Base-by-base conservation (phyloP, 495 filamentous ascomycete genomes). In the Annulohypoxylon nitens region DNA sequence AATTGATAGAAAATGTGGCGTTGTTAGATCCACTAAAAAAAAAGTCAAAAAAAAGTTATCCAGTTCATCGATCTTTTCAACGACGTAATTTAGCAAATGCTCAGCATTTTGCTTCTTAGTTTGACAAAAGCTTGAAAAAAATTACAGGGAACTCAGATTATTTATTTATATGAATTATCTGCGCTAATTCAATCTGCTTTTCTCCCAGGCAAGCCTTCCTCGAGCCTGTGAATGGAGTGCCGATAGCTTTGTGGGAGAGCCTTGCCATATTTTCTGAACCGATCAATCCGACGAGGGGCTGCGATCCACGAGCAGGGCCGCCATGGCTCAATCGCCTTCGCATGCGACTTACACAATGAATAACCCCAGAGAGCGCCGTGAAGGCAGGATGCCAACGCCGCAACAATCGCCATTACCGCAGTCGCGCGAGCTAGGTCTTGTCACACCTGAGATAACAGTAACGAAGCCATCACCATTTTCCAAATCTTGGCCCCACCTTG, bases 401-500 rank as follows among this genome's bases (percentile, higher is more conserved):
- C 61, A 70, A 11, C 71, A 76, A 43, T 71, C 77, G 11, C 79
- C 83, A 0, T 71, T 87, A 12, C 67, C 87, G 1, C 89, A 92
- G 73, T 90, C 90, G 26, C 81, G 87, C 34, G 90, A 93, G 77
- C 88, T 83, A 1, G 90, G 88, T 48, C 88, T 89, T 53, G 82
- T 87, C 6, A 75, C 86, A 20, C 86, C 89, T 0, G 77, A 85
- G 41, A 75, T 74, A 20, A 73, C 75, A 4, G 78, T 71, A 11
- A 75, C 75, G 41, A 77, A 82, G 70, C 67, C 80, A 36, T 76
- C 83, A 34, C 84, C 90, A 14, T 85, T 91, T 61, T 86, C 86
- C 41, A 95, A 94, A 79, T 92, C 93, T 82, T 95, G 93, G 90
- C 91, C 93, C 66, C 94, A 96, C 85, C 89, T 97, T 64, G 87